A percentile compares a stretch with the other conserved stretches of the same genome.
Evolutionary conservation across 768 basidiomycete genomes (phyloP).

Genomic region (Asterophora parasitica): DNA sequence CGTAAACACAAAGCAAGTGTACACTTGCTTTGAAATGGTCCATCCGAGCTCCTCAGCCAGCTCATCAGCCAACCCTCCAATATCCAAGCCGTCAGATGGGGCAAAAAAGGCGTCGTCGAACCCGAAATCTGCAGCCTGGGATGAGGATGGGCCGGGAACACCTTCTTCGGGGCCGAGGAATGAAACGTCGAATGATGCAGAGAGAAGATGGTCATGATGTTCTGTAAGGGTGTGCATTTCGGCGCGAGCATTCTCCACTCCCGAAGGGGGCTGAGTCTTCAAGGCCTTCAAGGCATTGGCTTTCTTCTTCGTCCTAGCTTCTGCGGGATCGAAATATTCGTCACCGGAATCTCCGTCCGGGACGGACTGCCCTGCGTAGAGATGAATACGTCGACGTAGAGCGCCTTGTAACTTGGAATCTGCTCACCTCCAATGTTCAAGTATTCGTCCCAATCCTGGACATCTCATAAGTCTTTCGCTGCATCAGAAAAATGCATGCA

Average conservation of each 20-base stretch:
- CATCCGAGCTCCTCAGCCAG: constrained; percentile 74
- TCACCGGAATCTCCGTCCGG: constrained; percentile 34
- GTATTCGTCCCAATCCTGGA: constrained; percentile 61
- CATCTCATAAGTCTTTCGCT: not conserved
- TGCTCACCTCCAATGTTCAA: constrained; percentile 41
- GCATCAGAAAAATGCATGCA: not conserved
- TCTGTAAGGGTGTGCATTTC: constrained; percentile 66
- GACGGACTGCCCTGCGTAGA: constrained; percentile 2
- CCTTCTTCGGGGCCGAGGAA: constrained; percentile 35
- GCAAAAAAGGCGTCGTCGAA: constrained; percentile 52
- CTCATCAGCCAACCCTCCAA: constrained; percentile 66
- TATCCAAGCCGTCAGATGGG: constrained; percentile 49
- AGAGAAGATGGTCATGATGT: constrained; percentile 61
- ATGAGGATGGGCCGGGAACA: constrained; percentile 44
- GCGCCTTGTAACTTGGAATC: too few species aligned
- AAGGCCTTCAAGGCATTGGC: constrained; percentile 3
- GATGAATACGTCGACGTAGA: not conserved
- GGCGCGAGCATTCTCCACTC: constrained; percentile 42
- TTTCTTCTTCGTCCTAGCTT: constrained; percentile 13
- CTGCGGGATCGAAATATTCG: constrained; percentile 46
- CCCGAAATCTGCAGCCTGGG: constrained; percentile 45
- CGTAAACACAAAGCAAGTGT: not conserved
- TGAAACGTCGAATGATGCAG: constrained; percentile 61
- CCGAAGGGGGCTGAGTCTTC: constrained; percentile 16
- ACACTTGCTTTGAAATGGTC: constrained; percentile 35